These are phyloP conservation scores for Globisporangium carolinianum DNA, from an alignment of 352 stramenopile genomes.

Conservation along the genomic window DNA sequence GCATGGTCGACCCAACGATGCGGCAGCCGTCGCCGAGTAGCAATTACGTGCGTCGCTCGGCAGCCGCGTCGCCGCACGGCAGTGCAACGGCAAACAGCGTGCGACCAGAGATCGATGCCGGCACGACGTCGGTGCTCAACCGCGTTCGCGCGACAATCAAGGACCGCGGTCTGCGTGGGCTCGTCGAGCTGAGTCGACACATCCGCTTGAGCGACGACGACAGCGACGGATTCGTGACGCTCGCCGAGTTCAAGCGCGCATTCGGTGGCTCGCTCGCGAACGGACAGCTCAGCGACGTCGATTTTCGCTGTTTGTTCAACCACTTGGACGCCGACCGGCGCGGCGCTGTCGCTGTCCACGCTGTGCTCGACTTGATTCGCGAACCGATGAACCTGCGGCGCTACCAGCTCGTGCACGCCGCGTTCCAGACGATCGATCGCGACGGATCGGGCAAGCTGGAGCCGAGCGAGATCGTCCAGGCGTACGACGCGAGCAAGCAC, in stretches of 20 bases:
- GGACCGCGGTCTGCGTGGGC: conserved; percentile 37
- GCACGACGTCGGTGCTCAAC: conserved; percentile 47
- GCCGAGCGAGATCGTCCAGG: conserved; percentile 52
- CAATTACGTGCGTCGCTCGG: background rate
- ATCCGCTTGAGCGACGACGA: conserved; percentile 71
- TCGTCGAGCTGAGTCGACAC: conserved; percentile 63
- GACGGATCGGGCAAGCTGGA: conserved; percentile 32
- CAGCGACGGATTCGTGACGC: conserved; percentile 46
- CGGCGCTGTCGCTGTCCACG: conserved; percentile 60
- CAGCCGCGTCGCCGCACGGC: background rate
- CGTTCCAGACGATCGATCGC: conserved; percentile 74
- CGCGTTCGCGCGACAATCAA: conserved; percentile 42
- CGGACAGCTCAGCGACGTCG: conserved; percentile 51
- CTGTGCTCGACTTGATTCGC: conserved; percentile 79
- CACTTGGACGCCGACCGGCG: conserved; percentile 73
- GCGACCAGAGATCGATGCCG: conserved; percentile 29
- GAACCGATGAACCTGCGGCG: conserved; percentile 70
- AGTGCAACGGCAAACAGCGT: conserved; percentile 7
- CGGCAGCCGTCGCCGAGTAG: conserved; percentile 15
- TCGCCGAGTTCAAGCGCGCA: conserved; percentile 74
- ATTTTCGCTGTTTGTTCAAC: conserved; percentile 68
- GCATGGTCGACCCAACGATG: conserved; percentile 42
- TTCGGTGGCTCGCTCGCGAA: conserved; percentile 31
- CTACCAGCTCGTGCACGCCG: conserved; percentile 57
- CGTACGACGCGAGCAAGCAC: conserved; percentile 61